Conservation (phyloP, 768 basidiomycete genomes). For the Tricholoma saponaceum region DNA sequence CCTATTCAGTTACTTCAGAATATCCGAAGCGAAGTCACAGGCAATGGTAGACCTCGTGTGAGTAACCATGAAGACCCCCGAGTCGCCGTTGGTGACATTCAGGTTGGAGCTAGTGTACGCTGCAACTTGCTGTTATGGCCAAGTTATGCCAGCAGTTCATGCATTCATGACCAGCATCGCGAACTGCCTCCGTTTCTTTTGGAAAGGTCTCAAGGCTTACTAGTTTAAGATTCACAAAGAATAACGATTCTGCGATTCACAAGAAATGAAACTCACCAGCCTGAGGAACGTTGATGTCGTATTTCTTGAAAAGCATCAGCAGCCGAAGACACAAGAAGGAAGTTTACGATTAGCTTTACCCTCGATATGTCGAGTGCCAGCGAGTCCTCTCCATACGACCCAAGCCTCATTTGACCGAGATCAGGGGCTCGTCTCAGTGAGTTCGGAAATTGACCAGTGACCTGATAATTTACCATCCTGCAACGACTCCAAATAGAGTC, state of each 20-base stretch:
- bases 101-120: neutral
- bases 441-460: too few species aligned
- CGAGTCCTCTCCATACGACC: constrained; percentile 70
- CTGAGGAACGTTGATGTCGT: constrained; percentile 65
- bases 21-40: neutral
- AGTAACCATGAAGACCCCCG: constrained; percentile 68
- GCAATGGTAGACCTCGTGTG: constrained; percentile 48
- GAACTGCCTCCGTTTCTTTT: constrained; percentile 60
- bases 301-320: constrained; percentile 69
- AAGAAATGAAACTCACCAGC: constrained; percentile 45
- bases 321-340: constrained; percentile 40
- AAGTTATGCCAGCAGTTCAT: too few species aligned
- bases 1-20: constrained; percentile 30
- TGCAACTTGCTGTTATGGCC: constrained; percentile 49
- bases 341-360: constrained; percentile 26
- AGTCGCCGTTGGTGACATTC: too few species aligned
- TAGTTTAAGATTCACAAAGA: too few species aligned
- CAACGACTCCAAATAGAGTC: too few species aligned
- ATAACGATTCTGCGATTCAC: too few species aligned
- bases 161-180: constrained; percentile 74
- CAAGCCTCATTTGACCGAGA: constrained; percentile 43
- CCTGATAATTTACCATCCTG: constrained; percentile 58
- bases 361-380: constrained; percentile 66
- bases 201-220: constrained; percentile 78
- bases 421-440: neutral